Conservation (phyloP, 2,329 filamentous ascomycete species). For the Hypoxylon sp. region DNA sequence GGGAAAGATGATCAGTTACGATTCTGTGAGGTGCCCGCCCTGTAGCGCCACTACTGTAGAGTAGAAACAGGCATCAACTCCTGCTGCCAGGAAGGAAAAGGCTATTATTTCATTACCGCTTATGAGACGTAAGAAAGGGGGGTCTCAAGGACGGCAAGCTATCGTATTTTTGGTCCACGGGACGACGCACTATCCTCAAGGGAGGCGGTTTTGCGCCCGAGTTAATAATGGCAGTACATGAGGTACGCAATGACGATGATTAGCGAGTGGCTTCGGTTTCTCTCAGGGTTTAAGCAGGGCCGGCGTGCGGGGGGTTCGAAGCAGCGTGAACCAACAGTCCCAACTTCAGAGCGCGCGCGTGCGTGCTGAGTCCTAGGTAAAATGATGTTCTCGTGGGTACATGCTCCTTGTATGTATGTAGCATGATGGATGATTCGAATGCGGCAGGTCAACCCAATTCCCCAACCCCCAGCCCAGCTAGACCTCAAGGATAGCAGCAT, state of each 20-base stretch:
- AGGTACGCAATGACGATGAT: conserved; percentile 23
- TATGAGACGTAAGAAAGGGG: conserved; percentile 32
- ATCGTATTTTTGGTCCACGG: conserved; percentile 29
- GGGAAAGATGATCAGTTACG: conserved; percentile 40
- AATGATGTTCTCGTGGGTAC: conserved; percentile 32
- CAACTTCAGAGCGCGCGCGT: conserved; percentile 21
- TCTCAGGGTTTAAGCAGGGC: conserved; percentile 33
- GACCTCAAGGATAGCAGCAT: neutral
- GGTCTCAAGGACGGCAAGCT: conserved; percentile 32
- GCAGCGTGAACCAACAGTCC: conserved; percentile 25
- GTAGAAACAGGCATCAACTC: conserved; percentile 36
- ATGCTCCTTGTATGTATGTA: conserved; percentile 3
- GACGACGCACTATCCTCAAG: conserved; percentile 30
- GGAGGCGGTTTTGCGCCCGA: conserved; percentile 27
- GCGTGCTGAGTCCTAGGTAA: conserved; percentile 17
- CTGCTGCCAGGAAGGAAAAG: conserved; percentile 27
- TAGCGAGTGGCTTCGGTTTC: conserved; percentile 32
- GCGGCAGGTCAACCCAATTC: conserved; percentile 37
- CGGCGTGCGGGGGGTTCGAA: conserved; percentile 25
- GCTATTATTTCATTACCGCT: conserved; percentile 33
- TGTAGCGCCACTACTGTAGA: conserved; percentile 32
- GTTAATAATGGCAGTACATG: conserved; percentile 20
- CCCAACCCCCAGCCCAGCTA: conserved; percentile 28
- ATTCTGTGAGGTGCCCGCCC: conserved; percentile 28
- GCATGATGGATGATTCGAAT: conserved; percentile 35